Percentiles rank a stretch among this genome's conserved stretches.
These are phyloP conservation scores for Populus hybrid DNA, from an alignment of 441 rosid genomes.

Conservation along the genomic window DNA sequence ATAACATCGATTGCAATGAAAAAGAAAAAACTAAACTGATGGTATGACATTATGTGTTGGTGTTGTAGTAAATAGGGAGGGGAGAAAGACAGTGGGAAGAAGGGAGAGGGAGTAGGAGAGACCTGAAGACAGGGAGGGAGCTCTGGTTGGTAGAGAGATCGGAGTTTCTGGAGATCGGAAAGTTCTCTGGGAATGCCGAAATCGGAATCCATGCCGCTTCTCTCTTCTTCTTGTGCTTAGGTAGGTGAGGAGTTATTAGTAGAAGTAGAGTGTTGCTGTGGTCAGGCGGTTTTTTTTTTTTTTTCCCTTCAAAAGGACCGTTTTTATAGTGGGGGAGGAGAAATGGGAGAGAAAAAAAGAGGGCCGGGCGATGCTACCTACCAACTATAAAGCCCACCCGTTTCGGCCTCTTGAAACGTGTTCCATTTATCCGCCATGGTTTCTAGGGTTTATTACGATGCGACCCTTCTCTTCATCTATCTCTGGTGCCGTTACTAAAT, in stretches of 20 bases:
- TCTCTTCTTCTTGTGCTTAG: not conserved
- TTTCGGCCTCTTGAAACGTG: not conserved
- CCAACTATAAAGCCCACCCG: not conserved
- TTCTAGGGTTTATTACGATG: slow-evolving; percentile 9
- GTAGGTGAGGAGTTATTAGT: not conserved
- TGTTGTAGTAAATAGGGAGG: not conserved
- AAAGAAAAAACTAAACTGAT: not conserved
- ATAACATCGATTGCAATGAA: not conserved
- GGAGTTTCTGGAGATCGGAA: slow-evolving; percentile 80
- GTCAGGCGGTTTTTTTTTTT: too few species aligned
- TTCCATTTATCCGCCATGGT: not conserved
- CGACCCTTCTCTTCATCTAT: not conserved
- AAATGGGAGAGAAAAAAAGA: not conserved
- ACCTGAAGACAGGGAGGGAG: slow-evolving; percentile 99
- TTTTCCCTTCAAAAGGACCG: slow-evolving; percentile 8
- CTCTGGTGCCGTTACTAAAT: not conserved
- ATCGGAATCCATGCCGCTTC: slow-evolving; percentile 77
- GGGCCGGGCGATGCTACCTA: slow-evolving; percentile 30
- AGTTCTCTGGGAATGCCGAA: slow-evolving; percentile 93
- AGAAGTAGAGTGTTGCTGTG: not conserved
- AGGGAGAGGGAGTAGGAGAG: not conserved
- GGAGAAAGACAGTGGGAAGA: not conserved
- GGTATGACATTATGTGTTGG: not conserved
- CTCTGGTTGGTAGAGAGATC: slow-evolving; percentile 76
- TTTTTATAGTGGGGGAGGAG: slow-evolving; percentile 16